phyloP scores from a whole-genome alignment of 257 asterid genomes.

The Echites panduratus region DNA sequence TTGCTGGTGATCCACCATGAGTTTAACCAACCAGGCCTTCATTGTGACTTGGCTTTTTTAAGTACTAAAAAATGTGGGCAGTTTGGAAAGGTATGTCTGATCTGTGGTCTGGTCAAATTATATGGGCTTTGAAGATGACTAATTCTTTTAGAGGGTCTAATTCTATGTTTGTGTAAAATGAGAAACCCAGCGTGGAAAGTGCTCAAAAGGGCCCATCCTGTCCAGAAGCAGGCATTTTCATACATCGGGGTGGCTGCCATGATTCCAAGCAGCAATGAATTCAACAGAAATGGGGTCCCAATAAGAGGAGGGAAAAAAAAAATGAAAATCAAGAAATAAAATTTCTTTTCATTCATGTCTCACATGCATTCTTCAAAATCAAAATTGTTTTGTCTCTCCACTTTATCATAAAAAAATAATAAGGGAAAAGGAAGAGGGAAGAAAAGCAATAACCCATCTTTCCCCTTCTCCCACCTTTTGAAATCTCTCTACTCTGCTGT shows the following conservation, averaged over 20 bases:
- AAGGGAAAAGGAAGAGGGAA: slow-evolving; percentile 12
- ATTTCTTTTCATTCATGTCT: neutral
- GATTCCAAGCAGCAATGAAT: slow-evolving; percentile 11
- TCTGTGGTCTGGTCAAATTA: neutral
- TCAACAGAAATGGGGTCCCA: slow-evolving; percentile 18
- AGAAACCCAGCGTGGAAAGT: slow-evolving; percentile 26
- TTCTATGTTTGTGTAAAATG: neutral
- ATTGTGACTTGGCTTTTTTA: neutral
- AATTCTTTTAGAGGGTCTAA: neutral
- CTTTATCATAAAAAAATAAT: slow-evolving; percentile 9
- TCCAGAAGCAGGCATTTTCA: neutral
- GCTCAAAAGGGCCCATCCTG: slow-evolving; percentile 24
- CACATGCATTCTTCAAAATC: slow-evolving; percentile 9
- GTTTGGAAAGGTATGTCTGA: neutral
- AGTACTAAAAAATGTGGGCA: neutral
- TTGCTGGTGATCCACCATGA: neutral
- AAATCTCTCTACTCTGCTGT: slow-evolving; percentile 27
- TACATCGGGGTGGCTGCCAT: neutral
- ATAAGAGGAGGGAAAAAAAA: slow-evolving; percentile 12
- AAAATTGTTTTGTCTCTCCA: slow-evolving; percentile 15
- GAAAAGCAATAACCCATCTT: slow-evolving; percentile 33
- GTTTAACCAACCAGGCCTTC: neutral
- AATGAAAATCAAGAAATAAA: neutral
- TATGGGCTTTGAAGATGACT: neutral
- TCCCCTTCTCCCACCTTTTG: slow-evolving; percentile 28